Base-by-base conservation (phyloP, 768 basidiomycete species). In the Suillus bovinus region DNA sequence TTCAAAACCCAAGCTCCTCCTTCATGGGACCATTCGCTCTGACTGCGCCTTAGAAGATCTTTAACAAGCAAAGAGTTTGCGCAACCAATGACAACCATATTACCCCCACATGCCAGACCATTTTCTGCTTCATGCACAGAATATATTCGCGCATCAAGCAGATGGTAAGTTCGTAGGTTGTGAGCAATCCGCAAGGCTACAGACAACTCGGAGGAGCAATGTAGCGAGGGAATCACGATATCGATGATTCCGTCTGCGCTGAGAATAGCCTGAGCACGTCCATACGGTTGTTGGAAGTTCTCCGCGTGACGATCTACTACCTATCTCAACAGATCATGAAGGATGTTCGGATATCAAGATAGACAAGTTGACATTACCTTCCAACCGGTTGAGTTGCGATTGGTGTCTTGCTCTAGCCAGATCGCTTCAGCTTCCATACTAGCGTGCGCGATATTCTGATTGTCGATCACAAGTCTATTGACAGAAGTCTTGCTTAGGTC, bases 261-360 rank as follows among this genome's bases (percentile, higher is more conserved):
- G 16, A 96, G 79, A 52, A 94, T 82, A 5, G 79, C 79, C 64
- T 90, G 87, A n/a, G 92, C 76, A 14, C 91, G 84, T 22, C 85
- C 86, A 2, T 82, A 80, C 14, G 64, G 61, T 55, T 55, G 54
- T 55, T 38, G 54, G 24, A 55, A 55, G 54, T 17, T 38, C 16
- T 55, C 24, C 16, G 2, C 36, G 27, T 27, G 27, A 17, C 36
- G 38, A 38, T 55, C 22, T 38, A 55, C 36, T 27, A 24, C 54
- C 54, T 55, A 17, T 27, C 17, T 38, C 54, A 24, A 55, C 10
- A 11, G 10, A 24, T 22, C 24, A 27, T 55, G 24, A 55, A 27
- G 34, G 38, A 17, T 6, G 17, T 17, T 5, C 16, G 9, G 10
- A 27, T 27, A 38, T 38, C 16, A 55, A 55, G 16, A 27, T 4